Percentiles rank a stretch among this genome's conserved stretches.
These are phyloP conservation scores for Cornus suecica DNA, from an alignment of 148 eudicot species.

Conservation along the genomic window DNA sequence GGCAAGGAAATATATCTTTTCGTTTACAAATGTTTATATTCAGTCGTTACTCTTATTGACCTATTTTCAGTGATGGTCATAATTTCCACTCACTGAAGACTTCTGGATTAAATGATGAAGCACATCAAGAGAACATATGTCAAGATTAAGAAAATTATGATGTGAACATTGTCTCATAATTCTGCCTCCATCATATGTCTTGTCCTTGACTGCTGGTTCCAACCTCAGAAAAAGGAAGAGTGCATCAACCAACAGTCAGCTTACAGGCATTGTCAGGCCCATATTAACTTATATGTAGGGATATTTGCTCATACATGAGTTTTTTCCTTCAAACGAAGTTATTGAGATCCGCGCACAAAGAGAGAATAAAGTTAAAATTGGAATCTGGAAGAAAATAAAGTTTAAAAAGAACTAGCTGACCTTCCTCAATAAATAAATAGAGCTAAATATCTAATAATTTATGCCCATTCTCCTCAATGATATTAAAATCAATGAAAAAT, in stretches of 20 bases:
- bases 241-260: neutral
- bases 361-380: too few relatives aligned
- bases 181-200: too few relatives aligned
- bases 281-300: too few relatives aligned
- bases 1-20: neutral
- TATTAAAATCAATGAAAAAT: too few relatives aligned
- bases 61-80: neutral
- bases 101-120: neutral
- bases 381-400: too few relatives aligned
- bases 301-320: too few relatives aligned
- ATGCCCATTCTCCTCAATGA: constrained; percentile 1
- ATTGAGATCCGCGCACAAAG: too few relatives aligned
- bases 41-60: neutral
- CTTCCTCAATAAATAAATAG: too few relatives aligned
- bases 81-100: neutral
- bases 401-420: neutral
- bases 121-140: neutral
- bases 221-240: neutral
- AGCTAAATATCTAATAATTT: neutral
- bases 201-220: too few relatives aligned
- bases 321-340: too few relatives aligned
- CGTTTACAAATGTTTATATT: neutral
- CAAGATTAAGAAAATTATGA: neutral
- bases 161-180: neutral
- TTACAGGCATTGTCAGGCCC: neutral